These are phyloP conservation scores for Sphagnurus paluster DNA, from an alignment of 1,284 basidiomycete species.

Conservation along the genomic window DNA sequence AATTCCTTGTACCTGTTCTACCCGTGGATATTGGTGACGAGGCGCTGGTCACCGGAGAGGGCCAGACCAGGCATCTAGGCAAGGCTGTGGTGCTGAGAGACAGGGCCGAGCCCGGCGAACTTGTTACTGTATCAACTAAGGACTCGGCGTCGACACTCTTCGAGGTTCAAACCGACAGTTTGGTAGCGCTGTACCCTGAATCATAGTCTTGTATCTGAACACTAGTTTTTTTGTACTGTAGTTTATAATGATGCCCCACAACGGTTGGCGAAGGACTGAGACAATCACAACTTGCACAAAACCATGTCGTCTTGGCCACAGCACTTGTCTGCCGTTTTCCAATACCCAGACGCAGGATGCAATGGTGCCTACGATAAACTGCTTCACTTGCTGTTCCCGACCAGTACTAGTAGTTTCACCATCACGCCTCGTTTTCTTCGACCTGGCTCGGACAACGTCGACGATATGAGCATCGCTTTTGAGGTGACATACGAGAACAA, in stretches of 20 bases:
- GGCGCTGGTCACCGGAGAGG: slow-evolving; percentile 34
- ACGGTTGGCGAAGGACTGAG: not conserved
- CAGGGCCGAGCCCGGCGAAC: slow-evolving; percentile 27
- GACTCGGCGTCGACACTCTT: slow-evolving; percentile 25
- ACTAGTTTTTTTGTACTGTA: slow-evolving; percentile 12
- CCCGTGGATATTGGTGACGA: slow-evolving; percentile 37
- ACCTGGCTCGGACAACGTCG: not conserved
- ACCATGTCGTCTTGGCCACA: not conserved
- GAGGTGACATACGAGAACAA: not conserved
- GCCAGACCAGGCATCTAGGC: slow-evolving; percentile 31
- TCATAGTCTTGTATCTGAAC: not conserved
- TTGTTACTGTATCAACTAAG: slow-evolving; percentile 31
- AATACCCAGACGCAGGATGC: not conserved
- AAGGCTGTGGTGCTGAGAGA: slow-evolving; percentile 38
- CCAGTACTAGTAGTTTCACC: slow-evolving; percentile 18
- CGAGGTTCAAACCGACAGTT: slow-evolving; percentile 22
- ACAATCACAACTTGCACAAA: not conserved
- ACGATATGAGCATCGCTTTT: not conserved
- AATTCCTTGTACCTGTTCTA: slow-evolving; percentile 39
- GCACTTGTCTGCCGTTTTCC: not conserved
- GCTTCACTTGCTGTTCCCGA: slow-evolving; percentile 21
- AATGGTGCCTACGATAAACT: slow-evolving; percentile 20
- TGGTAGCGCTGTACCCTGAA: slow-evolving; percentile 22
- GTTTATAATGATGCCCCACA: not conserved
- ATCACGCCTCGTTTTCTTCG: slow-evolving; percentile 17